phyloP scores from a whole-genome alignment of 2,329 filamentous ascomycete species.

The Aspergillus tamarii region DNA sequence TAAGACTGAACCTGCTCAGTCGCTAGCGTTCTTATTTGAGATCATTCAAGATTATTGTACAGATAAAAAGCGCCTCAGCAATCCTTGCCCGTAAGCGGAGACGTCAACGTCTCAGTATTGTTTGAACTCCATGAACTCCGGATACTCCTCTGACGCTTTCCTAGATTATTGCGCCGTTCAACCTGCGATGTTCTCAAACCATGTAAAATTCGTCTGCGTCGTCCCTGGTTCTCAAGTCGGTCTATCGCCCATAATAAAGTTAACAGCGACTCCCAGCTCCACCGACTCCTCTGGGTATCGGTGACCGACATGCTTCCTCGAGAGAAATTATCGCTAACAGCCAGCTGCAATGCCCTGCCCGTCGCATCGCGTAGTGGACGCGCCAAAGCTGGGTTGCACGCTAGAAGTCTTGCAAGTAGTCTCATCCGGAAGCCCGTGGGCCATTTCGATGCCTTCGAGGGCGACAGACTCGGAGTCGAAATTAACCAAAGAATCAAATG shows the following conservation, averaged over 20 bases:
- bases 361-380: conserved; percentile 58
- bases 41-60: conserved; percentile 25
- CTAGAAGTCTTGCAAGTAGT: conserved; percentile 54
- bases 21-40: not conserved
- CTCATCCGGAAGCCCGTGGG: conserved; percentile 53
- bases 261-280: conserved; percentile 50
- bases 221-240: conserved; percentile 44
- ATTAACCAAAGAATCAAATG: conserved; percentile 60
- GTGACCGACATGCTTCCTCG: conserved; percentile 37
- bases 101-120: conserved; percentile 30
- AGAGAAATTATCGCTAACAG: conserved; percentile 48
- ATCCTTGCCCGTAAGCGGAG: conserved; percentile 37
- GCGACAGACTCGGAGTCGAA: conserved; percentile 55
- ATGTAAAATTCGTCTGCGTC: conserved; percentile 31
- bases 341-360: conserved; percentile 57
- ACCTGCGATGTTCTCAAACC: conserved; percentile 32
- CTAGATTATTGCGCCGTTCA: conserved; percentile 39
- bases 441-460: conserved; percentile 48
- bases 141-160: conserved; percentile 38
- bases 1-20: not conserved
- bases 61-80: conserved; percentile 25
- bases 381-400: conserved; percentile 58
- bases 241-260: conserved; percentile 51
- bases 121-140: conserved; percentile 47
- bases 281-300: conserved; percentile 35